A percentile compares a stretch with the other conserved stretches of the same genome.
Evolutionary conservation across 495 filamentous ascomycete species (phyloP).

Genomic region (Aspergillus indologenus): DNA sequence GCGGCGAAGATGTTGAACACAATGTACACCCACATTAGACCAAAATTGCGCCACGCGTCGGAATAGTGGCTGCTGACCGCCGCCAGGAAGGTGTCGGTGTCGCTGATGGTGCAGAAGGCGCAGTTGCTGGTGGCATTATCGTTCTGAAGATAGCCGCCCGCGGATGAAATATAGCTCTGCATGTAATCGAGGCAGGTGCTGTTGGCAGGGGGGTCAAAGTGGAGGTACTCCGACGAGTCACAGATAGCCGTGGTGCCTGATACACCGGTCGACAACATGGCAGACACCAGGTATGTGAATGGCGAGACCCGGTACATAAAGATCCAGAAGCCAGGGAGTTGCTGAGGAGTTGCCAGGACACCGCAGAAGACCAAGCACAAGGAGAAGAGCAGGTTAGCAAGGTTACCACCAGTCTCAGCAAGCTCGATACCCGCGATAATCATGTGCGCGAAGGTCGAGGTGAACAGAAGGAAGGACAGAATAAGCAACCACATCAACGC

Average conservation of each 20-base stretch:
- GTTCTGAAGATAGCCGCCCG: conserved; percentile 56
- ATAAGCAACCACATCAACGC: conserved; percentile 59
- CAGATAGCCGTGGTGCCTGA: conserved; percentile 58
- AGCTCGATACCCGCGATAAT: conserved; percentile 60
- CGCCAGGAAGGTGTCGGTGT: conserved; percentile 62
- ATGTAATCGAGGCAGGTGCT: conserved; percentile 58
- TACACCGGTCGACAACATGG: conserved; percentile 60
- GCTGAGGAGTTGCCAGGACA: conserved; percentile 62
- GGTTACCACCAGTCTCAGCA: conserved; percentile 59
- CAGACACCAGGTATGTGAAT: conserved; percentile 66
- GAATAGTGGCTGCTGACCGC: conserved; percentile 47
- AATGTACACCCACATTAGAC: conserved; percentile 63
- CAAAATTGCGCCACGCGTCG: conserved; percentile 72
- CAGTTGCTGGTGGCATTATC: conserved; percentile 51
- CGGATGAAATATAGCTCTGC: conserved; percentile 40
- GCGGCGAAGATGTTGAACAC: conserved; percentile 69
- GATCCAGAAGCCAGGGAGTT: conserved; percentile 73
- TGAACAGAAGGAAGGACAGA: conserved; percentile 55
- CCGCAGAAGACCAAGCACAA: conserved; percentile 61
- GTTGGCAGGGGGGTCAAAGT: conserved; percentile 48
- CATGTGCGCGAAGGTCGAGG: conserved; percentile 64
- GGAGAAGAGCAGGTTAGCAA: conserved; percentile 61
- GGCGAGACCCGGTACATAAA: conserved; percentile 80
- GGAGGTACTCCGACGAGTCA: conserved; percentile 53
- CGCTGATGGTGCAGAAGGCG: conserved; percentile 56